A percentile compares a stretch with the other conserved stretches of the same genome.
phyloP scores from a whole-genome alignment of 495 filamentous ascomycete genomes.

The Podospora australis region DNA sequence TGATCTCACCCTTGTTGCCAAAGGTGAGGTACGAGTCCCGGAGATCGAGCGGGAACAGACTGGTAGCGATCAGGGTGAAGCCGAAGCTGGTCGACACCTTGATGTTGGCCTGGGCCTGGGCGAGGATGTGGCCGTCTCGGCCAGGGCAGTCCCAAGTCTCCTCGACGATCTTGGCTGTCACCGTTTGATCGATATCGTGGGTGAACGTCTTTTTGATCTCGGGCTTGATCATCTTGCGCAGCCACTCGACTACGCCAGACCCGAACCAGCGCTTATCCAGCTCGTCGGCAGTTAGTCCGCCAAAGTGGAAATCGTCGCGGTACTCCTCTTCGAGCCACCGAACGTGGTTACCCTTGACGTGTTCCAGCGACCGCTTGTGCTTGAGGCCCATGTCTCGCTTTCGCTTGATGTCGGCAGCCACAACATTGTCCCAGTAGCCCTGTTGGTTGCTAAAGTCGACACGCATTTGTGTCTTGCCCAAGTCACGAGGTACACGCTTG shows the following conservation, averaged over 20 bases:
- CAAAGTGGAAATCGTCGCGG: constrained; percentile 26
- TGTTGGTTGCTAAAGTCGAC: constrained; percentile 33
- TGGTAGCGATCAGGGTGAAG: not conserved
- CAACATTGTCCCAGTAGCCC: constrained; percentile 32
- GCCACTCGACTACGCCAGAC: constrained; percentile 8
- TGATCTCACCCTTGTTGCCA: constrained; percentile 23
- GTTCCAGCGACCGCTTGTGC: constrained; percentile 27
- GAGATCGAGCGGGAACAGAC: not conserved
- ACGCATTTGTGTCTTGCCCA: constrained; percentile 27
- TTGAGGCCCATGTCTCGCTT: no score
- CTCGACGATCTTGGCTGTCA: constrained; percentile 15
- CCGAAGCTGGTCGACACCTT: not conserved
- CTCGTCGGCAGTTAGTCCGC: constrained; percentile 12
- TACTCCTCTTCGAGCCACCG: constrained; percentile 34
- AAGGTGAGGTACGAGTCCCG: constrained; percentile 13
- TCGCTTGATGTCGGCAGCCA: constrained; percentile 13
- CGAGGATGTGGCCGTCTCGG: constrained; percentile 6
- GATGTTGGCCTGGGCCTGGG: constrained; percentile 18
- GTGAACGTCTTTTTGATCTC: constrained; percentile 7
- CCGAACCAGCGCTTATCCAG: constrained; percentile 25
- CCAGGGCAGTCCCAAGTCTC: constrained; percentile 10
- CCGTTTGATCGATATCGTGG: constrained; percentile 2
- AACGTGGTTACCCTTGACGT: constrained; percentile 24
- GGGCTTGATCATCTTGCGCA: constrained; percentile 7
- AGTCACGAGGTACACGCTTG: constrained; percentile 22